Evolutionary conservation across 2,329 filamentous ascomycete species (phyloP).

Genomic region (Epichloe sylvatica): DNA sequence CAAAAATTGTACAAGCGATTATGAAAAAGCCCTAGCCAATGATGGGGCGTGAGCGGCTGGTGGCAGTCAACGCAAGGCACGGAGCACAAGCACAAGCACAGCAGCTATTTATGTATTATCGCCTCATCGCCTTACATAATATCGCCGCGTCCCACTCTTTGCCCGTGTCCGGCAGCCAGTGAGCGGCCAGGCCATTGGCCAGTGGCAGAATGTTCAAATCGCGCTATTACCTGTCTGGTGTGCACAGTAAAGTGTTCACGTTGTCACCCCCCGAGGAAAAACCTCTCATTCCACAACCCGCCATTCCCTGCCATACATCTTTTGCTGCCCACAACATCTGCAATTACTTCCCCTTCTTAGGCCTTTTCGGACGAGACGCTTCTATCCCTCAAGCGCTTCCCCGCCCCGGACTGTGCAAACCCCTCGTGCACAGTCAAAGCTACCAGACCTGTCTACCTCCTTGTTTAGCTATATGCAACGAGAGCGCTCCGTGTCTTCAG

Average conservation of each 20-base stretch:
- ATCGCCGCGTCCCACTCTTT: background rate
- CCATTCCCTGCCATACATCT: background rate
- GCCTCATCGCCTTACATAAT: background rate
- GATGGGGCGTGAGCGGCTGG: no score
- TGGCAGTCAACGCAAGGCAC: no score
- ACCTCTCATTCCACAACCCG: background rate
- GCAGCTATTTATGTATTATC: background rate
- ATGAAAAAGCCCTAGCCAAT: no score
- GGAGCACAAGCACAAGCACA: no score
- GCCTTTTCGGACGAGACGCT: background rate
- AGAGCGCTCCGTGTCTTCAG: slow-evolving; percentile 36
- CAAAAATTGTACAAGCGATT: no score
- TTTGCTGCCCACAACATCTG: background rate
- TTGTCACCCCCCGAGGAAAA: background rate
- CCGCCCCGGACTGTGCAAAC: slow-evolving; percentile 35
- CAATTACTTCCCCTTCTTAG: background rate
- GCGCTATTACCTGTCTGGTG: background rate
- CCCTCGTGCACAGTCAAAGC: slow-evolving; percentile 35
- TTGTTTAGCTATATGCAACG: slow-evolving; percentile 49
- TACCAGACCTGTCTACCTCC: slow-evolving; percentile 15
- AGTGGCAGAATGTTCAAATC: background rate
- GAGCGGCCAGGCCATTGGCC: background rate
- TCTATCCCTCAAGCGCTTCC: background rate
- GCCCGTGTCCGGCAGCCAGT: no score
- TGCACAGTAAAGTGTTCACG: background rate